Evolutionary conservation across 2,329 filamentous ascomycete species (phyloP).

Genomic region (Trichoderma atrobrunneum): DNA sequence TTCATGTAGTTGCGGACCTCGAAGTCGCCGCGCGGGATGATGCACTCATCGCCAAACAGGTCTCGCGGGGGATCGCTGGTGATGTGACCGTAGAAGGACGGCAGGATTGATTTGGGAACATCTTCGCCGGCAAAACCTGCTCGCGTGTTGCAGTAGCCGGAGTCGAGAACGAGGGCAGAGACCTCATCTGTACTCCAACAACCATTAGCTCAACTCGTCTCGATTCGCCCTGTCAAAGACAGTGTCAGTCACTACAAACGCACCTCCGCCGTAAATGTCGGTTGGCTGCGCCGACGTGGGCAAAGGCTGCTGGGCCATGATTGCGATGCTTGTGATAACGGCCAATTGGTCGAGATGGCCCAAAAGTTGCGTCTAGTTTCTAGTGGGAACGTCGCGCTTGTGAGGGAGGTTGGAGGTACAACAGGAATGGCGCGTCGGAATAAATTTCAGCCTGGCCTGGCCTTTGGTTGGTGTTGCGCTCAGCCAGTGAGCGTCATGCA

Average conservation of each 20-base stretch:
- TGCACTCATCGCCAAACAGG: slow-evolving; percentile 87
- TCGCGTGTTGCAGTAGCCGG: slow-evolving; percentile 85
- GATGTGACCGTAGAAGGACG: slow-evolving; percentile 77
- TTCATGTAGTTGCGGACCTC: slow-evolving; percentile 92
- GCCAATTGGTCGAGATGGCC: slow-evolving; percentile 27
- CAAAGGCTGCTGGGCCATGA: slow-evolving; percentile 56
- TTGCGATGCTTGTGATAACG: slow-evolving; percentile 21
- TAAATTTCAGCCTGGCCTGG: slow-evolving; percentile 33
- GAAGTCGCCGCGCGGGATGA: slow-evolving; percentile 71
- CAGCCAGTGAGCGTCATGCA: slow-evolving; percentile 19
- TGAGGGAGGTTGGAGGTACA: slow-evolving; percentile 9
- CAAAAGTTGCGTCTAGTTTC: not conserved
- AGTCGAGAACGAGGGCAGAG: slow-evolving; percentile 92
- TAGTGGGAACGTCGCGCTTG: slow-evolving; percentile 27
- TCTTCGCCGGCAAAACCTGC: slow-evolving; percentile 98
- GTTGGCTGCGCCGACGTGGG: slow-evolving; percentile 57
- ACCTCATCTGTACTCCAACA: slow-evolving; percentile 71
- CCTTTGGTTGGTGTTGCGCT: slow-evolving; percentile 8
- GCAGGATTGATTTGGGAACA: slow-evolving; percentile 87
- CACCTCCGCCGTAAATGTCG: slow-evolving; percentile 64
- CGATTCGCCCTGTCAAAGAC: slow-evolving; percentile 21
- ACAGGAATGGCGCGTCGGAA: slow-evolving; percentile 30
- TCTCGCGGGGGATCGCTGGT: slow-evolving; percentile 48
- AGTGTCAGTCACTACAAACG: slow-evolving; percentile 20
- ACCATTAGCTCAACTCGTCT: slow-evolving; percentile 20